Evolutionary conservation across 2,329 filamentous ascomycete genomes (phyloP).

Genomic region (Aspergillus pseudoviridinutans): DNA sequence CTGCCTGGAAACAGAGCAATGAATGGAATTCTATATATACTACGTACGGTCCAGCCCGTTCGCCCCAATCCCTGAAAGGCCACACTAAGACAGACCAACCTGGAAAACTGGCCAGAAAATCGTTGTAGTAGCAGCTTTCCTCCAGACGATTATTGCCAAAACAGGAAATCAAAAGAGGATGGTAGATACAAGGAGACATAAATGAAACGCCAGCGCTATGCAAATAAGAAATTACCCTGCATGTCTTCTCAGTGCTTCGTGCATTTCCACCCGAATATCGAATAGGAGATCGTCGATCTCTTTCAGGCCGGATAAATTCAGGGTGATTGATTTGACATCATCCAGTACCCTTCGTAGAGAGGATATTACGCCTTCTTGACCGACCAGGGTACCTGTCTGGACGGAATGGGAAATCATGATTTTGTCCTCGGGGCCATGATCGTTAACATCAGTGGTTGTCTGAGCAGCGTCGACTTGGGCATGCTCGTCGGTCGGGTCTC

Average conservation of each 20-base stretch:
- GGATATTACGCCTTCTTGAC: constrained; percentile 46
- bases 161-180: background rate
- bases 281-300: constrained; percentile 75
- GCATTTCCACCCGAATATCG: constrained; percentile 70
- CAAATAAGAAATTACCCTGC: constrained; percentile 16
- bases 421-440: background rate
- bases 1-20: background rate
- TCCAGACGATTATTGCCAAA: background rate
- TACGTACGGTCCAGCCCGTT: background rate
- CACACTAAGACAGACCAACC: background rate
- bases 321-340: constrained; percentile 54
- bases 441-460: background rate
- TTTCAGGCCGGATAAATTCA: constrained; percentile 63
- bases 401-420: constrained; percentile 7
- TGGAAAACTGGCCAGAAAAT: background rate
- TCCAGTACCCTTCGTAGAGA: constrained; percentile 55
- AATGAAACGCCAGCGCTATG: constrained; percentile 35
- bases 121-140: background rate
- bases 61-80: background rate
- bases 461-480: constrained; percentile 9
- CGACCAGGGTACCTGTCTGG: constrained; percentile 12
- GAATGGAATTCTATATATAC: background rate
- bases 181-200: background rate
- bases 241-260: constrained; percentile 61
- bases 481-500: background rate